Evolutionary conservation across 2,329 filamentous ascomycete genomes (phyloP).

Genomic region (Pseudofabraea citricarpa): DNA sequence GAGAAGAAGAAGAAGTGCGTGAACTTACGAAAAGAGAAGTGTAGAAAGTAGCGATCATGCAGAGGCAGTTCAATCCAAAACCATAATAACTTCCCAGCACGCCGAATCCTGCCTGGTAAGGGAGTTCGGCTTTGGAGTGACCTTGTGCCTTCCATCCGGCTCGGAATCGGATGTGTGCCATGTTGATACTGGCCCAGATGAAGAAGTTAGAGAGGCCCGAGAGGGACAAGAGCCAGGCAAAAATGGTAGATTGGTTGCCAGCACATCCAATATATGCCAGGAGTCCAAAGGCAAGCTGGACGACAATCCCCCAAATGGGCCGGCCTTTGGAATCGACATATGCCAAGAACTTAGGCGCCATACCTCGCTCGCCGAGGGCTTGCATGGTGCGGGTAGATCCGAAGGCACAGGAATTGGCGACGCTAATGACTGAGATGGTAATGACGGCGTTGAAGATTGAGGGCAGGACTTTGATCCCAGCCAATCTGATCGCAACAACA

Average conservation of each 20-base stretch:
- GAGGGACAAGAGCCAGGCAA: conserved; percentile 62
- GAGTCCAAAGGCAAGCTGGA: conserved; percentile 49
- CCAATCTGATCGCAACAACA: conserved; percentile 43
- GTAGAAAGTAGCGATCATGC: conserved; percentile 51
- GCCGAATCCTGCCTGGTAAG: conserved; percentile 38
- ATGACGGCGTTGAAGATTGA: conserved; percentile 48
- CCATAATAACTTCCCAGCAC: conserved; percentile 63
- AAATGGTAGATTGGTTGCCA: conserved; percentile 37
- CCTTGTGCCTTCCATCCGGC: conserved; percentile 53
- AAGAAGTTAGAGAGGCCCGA: conserved; percentile 68
- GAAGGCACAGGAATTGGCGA: conserved; percentile 45
- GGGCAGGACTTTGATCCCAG: conserved; percentile 42
- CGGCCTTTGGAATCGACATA: conserved; percentile 58
- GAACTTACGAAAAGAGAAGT: conserved; percentile 29
- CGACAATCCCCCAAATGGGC: conserved; percentile 46
- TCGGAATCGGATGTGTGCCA: conserved; percentile 60
- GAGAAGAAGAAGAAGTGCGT: conserved; percentile 31
- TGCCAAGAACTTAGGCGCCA: conserved; percentile 49
- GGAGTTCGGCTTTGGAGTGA: conserved; percentile 39
- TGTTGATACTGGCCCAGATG: conserved; percentile 64
- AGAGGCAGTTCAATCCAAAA: conserved; percentile 60
- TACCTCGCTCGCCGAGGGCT: conserved; percentile 41
- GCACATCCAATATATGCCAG: conserved; percentile 51
- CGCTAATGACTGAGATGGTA: conserved; percentile 43
- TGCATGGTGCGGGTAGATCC: conserved; percentile 46